Conservation (phyloP, 2,329 filamentous ascomycete species). For the Fusarium hainanense region DNA sequence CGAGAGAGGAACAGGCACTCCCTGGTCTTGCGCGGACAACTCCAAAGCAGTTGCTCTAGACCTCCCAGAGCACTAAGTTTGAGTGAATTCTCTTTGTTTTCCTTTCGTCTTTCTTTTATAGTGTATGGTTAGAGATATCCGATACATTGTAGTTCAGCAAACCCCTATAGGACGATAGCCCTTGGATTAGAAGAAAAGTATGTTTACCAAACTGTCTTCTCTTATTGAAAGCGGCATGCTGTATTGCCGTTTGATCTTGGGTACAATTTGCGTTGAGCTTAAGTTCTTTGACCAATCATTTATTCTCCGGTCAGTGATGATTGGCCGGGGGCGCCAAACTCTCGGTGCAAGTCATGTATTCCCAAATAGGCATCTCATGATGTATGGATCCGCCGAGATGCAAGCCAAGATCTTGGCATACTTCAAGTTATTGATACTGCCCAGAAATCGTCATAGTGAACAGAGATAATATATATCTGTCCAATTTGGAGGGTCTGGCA, state of each 20-base stretch:
- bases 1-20: not conserved
- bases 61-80: not conserved
- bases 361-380: conserved; percentile 8
- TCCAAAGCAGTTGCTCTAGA: conserved; percentile 3
- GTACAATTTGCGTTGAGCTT: conserved; percentile 6
- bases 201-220: not conserved
- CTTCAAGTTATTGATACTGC: not conserved
- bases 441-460: not conserved
- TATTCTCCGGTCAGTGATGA: not conserved
- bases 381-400: not conserved
- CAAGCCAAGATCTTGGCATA: conserved; percentile 24
- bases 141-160: not conserved
- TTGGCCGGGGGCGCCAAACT: not conserved
- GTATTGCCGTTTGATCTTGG: not conserved
- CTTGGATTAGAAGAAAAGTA: not conserved
- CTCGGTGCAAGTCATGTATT: not conserved
- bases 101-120: not conserved
- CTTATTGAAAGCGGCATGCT: not conserved
- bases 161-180: not conserved
- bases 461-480: not conserved
- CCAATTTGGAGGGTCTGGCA: not conserved
- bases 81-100: not conserved
- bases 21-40: conserved; percentile 29
- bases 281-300: conserved; percentile 1
- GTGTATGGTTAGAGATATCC: conserved; percentile 9